Percentiles rank a stretch among this genome's conserved stretches.
These are phyloP conservation scores for Ophiocordyceps unilateralis DNA, from an alignment of 2,329 filamentous ascomycete genomes.

Conservation along the genomic window DNA sequence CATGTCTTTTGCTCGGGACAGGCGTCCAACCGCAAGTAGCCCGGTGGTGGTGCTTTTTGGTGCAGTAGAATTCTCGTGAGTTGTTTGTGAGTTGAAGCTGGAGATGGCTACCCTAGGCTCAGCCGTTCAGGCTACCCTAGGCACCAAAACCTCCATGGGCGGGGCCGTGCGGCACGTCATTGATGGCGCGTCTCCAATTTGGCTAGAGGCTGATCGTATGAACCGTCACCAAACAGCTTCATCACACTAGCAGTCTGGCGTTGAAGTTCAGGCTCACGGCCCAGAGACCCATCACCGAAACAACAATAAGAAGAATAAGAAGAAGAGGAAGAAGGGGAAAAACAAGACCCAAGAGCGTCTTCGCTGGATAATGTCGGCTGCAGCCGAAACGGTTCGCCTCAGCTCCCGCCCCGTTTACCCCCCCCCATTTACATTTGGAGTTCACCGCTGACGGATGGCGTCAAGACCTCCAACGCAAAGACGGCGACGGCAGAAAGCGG, in stretches of 20 bases:
- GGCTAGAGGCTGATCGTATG: not conserved
- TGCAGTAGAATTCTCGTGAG: not conserved
- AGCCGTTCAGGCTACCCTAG: not conserved
- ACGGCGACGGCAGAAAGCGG: slow-evolving; percentile 19
- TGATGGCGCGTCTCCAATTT: slow-evolving; percentile 4
- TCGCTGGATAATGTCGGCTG: slow-evolving; percentile 21
- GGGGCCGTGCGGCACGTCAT: slow-evolving; percentile 20
- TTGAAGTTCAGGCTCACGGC: not conserved
- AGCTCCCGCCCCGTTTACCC: slow-evolving; percentile 1
- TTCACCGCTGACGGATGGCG: slow-evolving; percentile 7
- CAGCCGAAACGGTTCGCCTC: slow-evolving; percentile 24
- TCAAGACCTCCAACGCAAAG: slow-evolving; percentile 22
- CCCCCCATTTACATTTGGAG: not conserved
- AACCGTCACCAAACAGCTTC: not conserved
- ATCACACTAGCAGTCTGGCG: too few species aligned
- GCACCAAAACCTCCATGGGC: not conserved
- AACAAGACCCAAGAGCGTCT: too few species aligned
- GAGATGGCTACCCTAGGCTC: not conserved
- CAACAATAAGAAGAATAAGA: not conserved
- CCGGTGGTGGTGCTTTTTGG: too few species aligned
- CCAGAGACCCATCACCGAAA: not conserved
- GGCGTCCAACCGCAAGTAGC: not conserved
- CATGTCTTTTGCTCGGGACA: not conserved
- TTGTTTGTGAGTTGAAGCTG: not conserved
- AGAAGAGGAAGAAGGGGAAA: too few species aligned